Base-by-base conservation (phyloP, 768 basidiomycete genomes). In the Auricularia auricula-judae region DNA sequence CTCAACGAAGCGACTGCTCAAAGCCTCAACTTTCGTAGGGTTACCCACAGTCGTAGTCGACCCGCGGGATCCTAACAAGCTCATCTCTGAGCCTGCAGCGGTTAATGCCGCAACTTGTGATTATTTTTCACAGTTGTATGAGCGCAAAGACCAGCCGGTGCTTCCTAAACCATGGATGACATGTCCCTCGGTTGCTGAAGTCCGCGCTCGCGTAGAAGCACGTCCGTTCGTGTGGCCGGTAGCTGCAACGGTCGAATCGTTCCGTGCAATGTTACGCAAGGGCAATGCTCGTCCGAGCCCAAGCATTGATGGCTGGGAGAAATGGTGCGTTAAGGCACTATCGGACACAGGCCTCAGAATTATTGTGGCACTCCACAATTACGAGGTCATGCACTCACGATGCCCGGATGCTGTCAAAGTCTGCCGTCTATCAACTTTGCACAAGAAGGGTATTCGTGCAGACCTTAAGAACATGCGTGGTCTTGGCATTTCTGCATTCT, bases 301-400 rank as follows among this genome's bases (percentile, higher is more conserved):
- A 1, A 74, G 73, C 0, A 73, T 72, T 1, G 75, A 76, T 64
- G 67, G 67, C n/a, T 74, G 74, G 75, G 74, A 76, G 66, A 76
- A 76, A 66, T 76, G 76, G 76, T 67, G 64, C 12, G 42, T 75
- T 1, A 70, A 70, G 34, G n/a, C 65, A 1, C 67, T 77, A 0
- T 69, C 68, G 0, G 74, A 75, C 58, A 0, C 34, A 1, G 66
- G 70, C 0, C 67, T 76, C 1, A 5, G 54, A 0, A 53, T 71
- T 0, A 70, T 76, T 1, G 65, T 73, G 0, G 60, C 70, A 18
- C 71, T 77, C 1, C 64, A 67, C 56, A 76, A 75, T 67, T 74
- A 72, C 63, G 65, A 68, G 4, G 65, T 75, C 59, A 53, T 56
- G 33, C 66, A 67, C 51, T 67, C 73, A 1, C 59, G 42, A 2